Evolutionary conservation across 108 stramenopile species (phyloP).

Genomic region (Cyclotella distinguenda): DNA sequence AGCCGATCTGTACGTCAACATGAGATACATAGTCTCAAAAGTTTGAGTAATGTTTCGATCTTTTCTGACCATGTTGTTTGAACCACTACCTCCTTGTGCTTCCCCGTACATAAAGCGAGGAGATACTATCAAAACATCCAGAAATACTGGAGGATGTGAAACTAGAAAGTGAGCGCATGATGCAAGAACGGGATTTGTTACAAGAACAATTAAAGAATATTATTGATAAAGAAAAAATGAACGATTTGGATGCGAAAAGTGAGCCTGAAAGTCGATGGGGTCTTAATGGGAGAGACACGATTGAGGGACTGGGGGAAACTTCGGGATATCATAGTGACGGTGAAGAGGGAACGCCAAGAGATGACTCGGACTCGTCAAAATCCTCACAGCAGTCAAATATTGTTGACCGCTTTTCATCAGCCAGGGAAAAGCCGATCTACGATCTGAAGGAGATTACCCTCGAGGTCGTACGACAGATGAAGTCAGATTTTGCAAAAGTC

Average conservation of each 20-base stretch:
- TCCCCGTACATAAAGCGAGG: too few relatives aligned
- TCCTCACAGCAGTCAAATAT: not conserved
- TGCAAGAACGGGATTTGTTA: slow-evolving; percentile 51
- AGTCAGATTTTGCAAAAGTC: slow-evolving; percentile 24
- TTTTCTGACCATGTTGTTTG: too few relatives aligned
- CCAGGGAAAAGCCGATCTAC: slow-evolving; percentile 15
- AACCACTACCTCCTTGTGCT: too few relatives aligned
- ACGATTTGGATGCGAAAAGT: not conserved
- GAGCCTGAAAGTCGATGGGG: not conserved
- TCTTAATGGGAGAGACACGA: slow-evolving; percentile 17
- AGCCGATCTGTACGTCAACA: slow-evolving; percentile 68
- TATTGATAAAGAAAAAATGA: not conserved
- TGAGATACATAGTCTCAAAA: too few relatives aligned
- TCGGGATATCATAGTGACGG: slow-evolving; percentile 15
- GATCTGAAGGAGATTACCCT: slow-evolving; percentile 30
- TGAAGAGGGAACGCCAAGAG: not conserved
- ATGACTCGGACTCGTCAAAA: slow-evolving; percentile 8
- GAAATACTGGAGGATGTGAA: slow-evolving; percentile 70
- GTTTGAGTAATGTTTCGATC: too few relatives aligned
- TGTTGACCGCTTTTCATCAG: not conserved
- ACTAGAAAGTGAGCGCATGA: slow-evolving; percentile 68
- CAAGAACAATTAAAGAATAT: slow-evolving; percentile 34
- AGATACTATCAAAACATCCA: slow-evolving; percentile 65
- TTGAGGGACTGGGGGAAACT: slow-evolving; percentile 22
- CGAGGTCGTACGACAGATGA: slow-evolving; percentile 37